Percentiles rank a stretch among this genome's conserved stretches.
Evolutionary conservation across 257 asterid species (phyloP).

Genomic region (Capsicum rhomboideum): DNA sequence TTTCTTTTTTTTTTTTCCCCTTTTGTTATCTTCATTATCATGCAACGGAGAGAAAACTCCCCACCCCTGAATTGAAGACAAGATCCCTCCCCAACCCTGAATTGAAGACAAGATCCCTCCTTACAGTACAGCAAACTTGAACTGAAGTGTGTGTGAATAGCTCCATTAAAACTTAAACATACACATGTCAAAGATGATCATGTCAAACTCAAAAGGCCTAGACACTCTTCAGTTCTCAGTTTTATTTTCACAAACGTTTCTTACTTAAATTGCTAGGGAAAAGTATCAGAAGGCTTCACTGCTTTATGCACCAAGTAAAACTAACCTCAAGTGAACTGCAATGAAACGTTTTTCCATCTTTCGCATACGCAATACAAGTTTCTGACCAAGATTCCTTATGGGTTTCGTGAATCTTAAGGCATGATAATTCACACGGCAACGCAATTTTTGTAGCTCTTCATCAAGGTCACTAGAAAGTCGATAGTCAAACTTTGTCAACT

Average conservation of each 20-base stretch:
- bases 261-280: not conserved
- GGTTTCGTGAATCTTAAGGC: slow-evolving; percentile 89
- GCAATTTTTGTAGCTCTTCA: slow-evolving; percentile 80
- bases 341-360: slow-evolving; percentile 78
- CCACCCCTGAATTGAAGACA: not conserved
- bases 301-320: not conserved
- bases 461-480: slow-evolving; percentile 88
- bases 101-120: not conserved
- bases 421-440: slow-evolving; percentile 93
- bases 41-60: not conserved
- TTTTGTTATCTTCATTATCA: not conserved
- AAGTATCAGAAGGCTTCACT: not conserved
- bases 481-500: slow-evolving; percentile 96
- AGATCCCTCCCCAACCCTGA: not conserved
- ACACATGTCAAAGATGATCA: not conserved
- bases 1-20: not conserved
- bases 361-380: slow-evolving; percentile 69
- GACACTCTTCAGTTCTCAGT: not conserved
- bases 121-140: not conserved
- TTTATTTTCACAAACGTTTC: not conserved
- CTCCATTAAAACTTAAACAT: not conserved
- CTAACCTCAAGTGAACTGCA: slow-evolving; percentile 94
- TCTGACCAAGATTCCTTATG: slow-evolving; percentile 69
- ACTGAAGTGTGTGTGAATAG: not conserved
- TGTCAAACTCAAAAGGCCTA: not conserved